Evolutionary conservation across 441 rosid genomes (phyloP).

Genomic region (Monsonia emarginata): DNA sequence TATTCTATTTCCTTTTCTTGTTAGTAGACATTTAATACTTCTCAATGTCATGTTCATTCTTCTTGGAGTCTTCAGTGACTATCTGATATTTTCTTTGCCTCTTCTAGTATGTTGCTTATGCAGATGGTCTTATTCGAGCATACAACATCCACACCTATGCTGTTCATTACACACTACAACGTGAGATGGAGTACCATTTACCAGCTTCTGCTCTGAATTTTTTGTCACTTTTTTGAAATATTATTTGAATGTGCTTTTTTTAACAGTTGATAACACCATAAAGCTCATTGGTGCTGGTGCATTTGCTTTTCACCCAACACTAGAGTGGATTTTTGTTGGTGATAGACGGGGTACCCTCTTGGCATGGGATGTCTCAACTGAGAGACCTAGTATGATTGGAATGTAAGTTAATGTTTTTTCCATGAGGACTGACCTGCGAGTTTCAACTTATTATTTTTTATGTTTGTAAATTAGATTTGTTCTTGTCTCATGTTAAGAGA

Average conservation of each 20-base stretch:
- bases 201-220: background rate
- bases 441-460: background rate
- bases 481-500: background rate
- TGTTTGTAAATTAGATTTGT: background rate
- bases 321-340: slow-evolving; percentile 98
- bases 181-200: slow-evolving; percentile 38
- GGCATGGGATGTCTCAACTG: slow-evolving; percentile 99
- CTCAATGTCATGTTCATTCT: background rate
- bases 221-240: slow-evolving; percentile 9
- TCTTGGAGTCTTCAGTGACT: slow-evolving; percentile 7
- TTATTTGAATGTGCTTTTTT: slow-evolving; percentile 11
- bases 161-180: slow-evolving; percentile 81
- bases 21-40: background rate
- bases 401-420: slow-evolving; percentile 46
- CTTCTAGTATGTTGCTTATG: slow-evolving; percentile 93
- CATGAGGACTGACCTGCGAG: slow-evolving; percentile 1
- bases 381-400: slow-evolving; percentile 95
- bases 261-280: slow-evolving; percentile 88
- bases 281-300: slow-evolving; percentile 93
- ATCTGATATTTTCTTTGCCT: slow-evolving; percentile 18
- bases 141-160: slow-evolving; percentile 93
- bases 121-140: slow-evolving; percentile 96
- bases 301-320: slow-evolving; percentile 88
- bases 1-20: slow-evolving; percentile 10
- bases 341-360: slow-evolving; percentile 94